Evolutionary conservation across 1,139 yeast genomes (phyloP), one percentile per base, ranked within the genome.

Genomic region (Magnusiomyces magnusii): DNA sequence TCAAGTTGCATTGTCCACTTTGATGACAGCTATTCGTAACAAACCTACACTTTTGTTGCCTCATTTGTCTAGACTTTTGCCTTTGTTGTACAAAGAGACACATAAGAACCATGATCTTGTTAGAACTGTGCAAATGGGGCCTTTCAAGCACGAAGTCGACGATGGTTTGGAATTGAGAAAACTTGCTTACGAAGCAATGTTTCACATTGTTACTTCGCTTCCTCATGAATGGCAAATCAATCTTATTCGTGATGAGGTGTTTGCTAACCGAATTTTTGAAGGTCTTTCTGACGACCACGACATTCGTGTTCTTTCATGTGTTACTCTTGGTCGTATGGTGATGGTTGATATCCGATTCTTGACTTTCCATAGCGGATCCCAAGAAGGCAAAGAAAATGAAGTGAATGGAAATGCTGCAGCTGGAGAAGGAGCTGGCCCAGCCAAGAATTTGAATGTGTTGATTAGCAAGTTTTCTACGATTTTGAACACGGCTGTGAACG

Each of bases 71-170:
- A 74, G 76, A 53, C 77, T 86, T 57, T 70, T 86, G 50, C 84
- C 86, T 0, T 69, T 73, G 1, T 72, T 87, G 3, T 80, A 79
- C 64, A 76, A 75, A 21, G 91, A 87, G 66, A 77, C 89, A 47
- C 74, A 73, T 19, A 77, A 86, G 1, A 82, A 81, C 63, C 78
- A 77, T 31, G 79, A 79, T 57, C 84, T 84, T 66, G 81, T 87
- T 56, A 84, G 85, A 59, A 75, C 79, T 15, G 85, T 89, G 49
- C 87, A 86, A 54, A 87, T 90, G 84, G 97, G 97, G 0, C 96
- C 96, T 0, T 88, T 87, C 75, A 87, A 87, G 67, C 92, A 87
- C 68, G 84, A 84, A 61, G 81, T 87, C 53, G 97, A 89, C 68
- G 87, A 86, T 66, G 95, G 93, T 0, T 75, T 87, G 54, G 91